A percentile compares a stretch with the other conserved stretches of the same genome.
Conservation (phyloP, 805 yeast genomes). For the Starmerella apicola region DNA sequence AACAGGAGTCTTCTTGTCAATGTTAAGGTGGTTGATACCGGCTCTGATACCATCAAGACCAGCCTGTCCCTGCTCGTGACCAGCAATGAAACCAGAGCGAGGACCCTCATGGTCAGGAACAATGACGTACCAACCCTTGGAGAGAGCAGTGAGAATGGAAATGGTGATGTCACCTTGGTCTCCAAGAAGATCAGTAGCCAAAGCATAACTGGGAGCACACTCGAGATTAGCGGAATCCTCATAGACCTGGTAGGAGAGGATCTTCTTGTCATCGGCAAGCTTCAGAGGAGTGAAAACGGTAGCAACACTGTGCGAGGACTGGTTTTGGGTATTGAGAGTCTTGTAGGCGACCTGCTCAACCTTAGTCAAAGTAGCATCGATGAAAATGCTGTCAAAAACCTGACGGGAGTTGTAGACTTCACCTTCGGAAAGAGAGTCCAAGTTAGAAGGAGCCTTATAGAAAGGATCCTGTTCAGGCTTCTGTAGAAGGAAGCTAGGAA, state of each 20-base stretch:
- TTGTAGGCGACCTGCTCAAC: constrained; percentile 13
- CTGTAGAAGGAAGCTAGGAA: neutral
- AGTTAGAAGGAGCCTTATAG: constrained; percentile 5
- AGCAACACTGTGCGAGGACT: constrained; percentile 12
- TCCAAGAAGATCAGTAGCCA: constrained; percentile 9
- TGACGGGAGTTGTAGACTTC: constrained; percentile 7
- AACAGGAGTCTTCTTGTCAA: neutral
- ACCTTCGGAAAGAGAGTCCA: constrained; percentile 6
- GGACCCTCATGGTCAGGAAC: constrained; percentile 26
- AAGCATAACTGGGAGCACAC: constrained; percentile 24
- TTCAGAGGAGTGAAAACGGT: constrained; percentile 14
- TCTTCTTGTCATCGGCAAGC: constrained; percentile 7
- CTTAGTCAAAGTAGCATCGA: neutral
- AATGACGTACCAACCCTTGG: constrained; percentile 12
- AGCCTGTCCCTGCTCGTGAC: constrained; percentile 22
- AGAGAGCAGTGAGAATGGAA: constrained; percentile 2
- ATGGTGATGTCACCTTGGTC: neutral
- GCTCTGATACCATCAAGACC: constrained; percentile 23
- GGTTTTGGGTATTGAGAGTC: constrained; percentile 10
- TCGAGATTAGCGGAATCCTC: constrained; percentile 23
- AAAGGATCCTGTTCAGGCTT: constrained; percentile 7
- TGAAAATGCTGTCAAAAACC: neutral
- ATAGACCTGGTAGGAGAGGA: constrained; percentile 22
- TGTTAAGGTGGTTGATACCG: neutral
- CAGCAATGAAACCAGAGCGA: constrained; percentile 22